Evolutionary conservation across 352 stramenopile species (phyloP).

Genomic region (Albugo laibachii): DNA sequence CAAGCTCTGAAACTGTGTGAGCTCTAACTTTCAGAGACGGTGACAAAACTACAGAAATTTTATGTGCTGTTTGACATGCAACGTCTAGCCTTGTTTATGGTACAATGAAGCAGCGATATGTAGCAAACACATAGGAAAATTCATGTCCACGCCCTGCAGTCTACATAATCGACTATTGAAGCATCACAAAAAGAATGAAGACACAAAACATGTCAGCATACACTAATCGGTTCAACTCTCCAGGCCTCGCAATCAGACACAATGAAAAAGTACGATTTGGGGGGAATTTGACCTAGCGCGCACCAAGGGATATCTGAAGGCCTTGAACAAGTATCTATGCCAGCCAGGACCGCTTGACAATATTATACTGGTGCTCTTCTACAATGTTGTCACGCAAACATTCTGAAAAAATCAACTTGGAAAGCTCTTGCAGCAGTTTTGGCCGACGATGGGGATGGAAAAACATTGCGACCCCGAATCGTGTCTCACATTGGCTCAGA

Average conservation of each 20-base stretch:
- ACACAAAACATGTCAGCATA: too few species aligned
- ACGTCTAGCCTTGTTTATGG: too few species aligned
- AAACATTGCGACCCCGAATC: constrained; percentile 49
- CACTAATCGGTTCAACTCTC: constrained; percentile 13
- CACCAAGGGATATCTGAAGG: constrained; percentile 48
- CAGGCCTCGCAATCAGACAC: constrained; percentile 10
- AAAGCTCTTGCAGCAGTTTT: constrained; percentile 37
- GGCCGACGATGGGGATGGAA: constrained; percentile 34
- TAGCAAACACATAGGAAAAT: too few species aligned
- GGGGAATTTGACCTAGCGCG: constrained; percentile 27
- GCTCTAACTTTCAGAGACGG: too few species aligned
- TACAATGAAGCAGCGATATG: too few species aligned
- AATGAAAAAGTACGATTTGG: neutral
- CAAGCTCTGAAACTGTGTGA: too few species aligned
- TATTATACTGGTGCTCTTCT: constrained; percentile 65
- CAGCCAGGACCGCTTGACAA: constrained; percentile 40
- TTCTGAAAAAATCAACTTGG: constrained; percentile 50
- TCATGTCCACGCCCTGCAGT: too few species aligned
- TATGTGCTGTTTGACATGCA: too few species aligned
- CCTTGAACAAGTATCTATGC: constrained; percentile 73
- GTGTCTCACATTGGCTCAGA: constrained; percentile 67
- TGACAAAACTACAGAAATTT: too few species aligned
- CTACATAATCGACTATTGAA: too few species aligned
- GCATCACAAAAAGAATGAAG: too few species aligned
- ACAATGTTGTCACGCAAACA: constrained; percentile 70